phyloP scores from a whole-genome alignment of 495 filamentous ascomycete species.

The Cenococcum geophilum region DNA sequence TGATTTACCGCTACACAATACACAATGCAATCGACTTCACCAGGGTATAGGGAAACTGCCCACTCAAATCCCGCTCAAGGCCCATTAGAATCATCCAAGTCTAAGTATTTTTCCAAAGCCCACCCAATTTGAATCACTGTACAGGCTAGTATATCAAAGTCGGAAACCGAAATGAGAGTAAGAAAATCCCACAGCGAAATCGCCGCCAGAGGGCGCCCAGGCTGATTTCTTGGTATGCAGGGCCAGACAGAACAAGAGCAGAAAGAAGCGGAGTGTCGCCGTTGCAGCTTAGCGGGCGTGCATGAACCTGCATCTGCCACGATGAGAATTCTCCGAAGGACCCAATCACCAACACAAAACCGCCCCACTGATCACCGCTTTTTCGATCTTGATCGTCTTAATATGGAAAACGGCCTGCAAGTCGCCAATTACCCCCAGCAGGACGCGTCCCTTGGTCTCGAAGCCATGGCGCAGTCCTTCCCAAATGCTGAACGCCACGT shows the following conservation, averaged over 20 bases:
- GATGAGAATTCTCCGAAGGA: slow-evolving; percentile 1
- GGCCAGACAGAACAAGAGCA: not conserved
- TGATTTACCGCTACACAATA: slow-evolving; percentile 3
- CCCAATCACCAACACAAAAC: slow-evolving; percentile 3
- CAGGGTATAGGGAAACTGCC: not conserved
- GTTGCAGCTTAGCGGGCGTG: not conserved
- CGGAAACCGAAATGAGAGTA: not conserved
- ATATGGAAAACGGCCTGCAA: not conserved
- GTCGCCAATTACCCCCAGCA: not conserved
- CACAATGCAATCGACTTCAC: not conserved
- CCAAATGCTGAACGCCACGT: slow-evolving; percentile 14
- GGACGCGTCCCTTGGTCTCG: too few species aligned
- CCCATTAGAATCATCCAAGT: not conserved
- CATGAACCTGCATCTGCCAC: slow-evolving; percentile 4
- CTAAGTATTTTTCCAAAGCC: not conserved
- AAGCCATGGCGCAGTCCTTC: slow-evolving; percentile 1
- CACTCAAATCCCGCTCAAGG: not conserved
- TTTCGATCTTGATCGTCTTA: not conserved
- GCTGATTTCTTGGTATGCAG: not conserved
- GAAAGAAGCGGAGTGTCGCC: not conserved
- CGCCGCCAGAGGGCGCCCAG: not conserved
- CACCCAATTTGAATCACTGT: not conserved
- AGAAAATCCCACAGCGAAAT: not conserved
- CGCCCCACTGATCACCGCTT: not conserved
- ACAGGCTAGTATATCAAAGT: not conserved